phyloP scores from a whole-genome alignment of 2,329 filamentous ascomycete genomes.

The Magnaporthales sp. region DNA sequence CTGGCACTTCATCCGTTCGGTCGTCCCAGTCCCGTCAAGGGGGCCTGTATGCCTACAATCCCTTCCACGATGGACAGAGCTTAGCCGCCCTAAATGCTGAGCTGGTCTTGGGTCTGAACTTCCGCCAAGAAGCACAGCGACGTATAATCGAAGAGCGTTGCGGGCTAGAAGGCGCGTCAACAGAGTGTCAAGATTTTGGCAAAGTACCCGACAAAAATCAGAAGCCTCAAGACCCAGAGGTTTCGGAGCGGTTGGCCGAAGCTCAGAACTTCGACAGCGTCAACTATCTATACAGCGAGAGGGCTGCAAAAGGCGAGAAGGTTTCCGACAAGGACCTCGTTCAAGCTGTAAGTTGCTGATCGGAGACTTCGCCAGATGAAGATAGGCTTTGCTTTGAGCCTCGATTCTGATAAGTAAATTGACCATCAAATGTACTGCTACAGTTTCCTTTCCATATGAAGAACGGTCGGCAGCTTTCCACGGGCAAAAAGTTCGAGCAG shows the following conservation, averaged over 20 bases:
- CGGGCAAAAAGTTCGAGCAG: not conserved
- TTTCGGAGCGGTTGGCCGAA: not conserved
- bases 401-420: not conserved
- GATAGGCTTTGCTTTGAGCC: not conserved
- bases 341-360: not conserved
- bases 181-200: not conserved
- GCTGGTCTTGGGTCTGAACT: not conserved
- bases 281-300: not conserved
- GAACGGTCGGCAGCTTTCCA: not conserved
- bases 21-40: too few species aligned
- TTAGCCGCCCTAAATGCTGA: not conserved
- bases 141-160: not conserved
- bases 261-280: not conserved
- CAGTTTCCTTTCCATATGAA: not conserved
- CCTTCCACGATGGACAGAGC: too few species aligned
- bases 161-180: not conserved
- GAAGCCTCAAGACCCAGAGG: not conserved
- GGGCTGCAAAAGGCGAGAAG: not conserved
- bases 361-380: not conserved
- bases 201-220: not conserved
- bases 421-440: not conserved
- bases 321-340: not conserved
- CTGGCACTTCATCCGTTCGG: too few species aligned
- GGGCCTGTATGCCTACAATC: too few species aligned
- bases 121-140: not conserved